A percentile compares a stretch with the other conserved stretches of the same genome.
phyloP scores from a whole-genome alignment of 2,329 filamentous ascomycete species.

The Helotiales sp. region DNA sequence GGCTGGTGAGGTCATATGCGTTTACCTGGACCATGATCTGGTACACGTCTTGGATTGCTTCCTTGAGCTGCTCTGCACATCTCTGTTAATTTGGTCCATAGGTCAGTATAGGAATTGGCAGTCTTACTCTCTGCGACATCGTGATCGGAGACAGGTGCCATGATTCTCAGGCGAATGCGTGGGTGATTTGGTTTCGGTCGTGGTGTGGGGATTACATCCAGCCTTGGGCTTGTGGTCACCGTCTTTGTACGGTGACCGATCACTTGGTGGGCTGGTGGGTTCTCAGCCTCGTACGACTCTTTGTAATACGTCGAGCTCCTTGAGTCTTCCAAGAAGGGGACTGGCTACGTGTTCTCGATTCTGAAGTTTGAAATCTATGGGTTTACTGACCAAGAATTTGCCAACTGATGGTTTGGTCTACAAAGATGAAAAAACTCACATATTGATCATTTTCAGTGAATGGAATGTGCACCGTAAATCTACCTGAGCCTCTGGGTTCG shows the following conservation, averaged over 20 bases:
- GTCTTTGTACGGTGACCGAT: neutral
- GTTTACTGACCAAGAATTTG: no score
- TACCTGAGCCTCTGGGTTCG: no score
- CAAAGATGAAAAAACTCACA: no score
- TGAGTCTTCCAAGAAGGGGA: no score
- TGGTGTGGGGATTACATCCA: neutral
- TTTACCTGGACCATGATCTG: constrained; percentile 66
- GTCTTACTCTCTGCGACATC: constrained; percentile 46
- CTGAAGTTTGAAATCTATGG: no score
- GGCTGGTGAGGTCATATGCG: constrained; percentile 62
- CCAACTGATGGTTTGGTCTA: no score
- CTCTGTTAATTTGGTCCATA: neutral
- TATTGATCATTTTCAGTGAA: no score
- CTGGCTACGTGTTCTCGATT: no score
- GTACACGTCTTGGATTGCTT: constrained; percentile 68
- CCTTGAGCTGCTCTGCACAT: constrained; percentile 59
- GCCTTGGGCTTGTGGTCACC: neutral
- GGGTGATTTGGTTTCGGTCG: neutral
- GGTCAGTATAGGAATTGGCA: no score
- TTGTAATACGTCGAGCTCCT: no score
- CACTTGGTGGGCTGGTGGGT: neutral
- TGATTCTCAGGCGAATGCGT: constrained; percentile 20
- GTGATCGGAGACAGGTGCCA: constrained; percentile 47
- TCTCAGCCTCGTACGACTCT: no score
- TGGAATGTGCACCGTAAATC: no score